Evolutionary conservation across 108 stramenopile species (phyloP), one percentile per base, ranked within the genome.

Genomic region (Fistulifera pelliculosa): DNA sequence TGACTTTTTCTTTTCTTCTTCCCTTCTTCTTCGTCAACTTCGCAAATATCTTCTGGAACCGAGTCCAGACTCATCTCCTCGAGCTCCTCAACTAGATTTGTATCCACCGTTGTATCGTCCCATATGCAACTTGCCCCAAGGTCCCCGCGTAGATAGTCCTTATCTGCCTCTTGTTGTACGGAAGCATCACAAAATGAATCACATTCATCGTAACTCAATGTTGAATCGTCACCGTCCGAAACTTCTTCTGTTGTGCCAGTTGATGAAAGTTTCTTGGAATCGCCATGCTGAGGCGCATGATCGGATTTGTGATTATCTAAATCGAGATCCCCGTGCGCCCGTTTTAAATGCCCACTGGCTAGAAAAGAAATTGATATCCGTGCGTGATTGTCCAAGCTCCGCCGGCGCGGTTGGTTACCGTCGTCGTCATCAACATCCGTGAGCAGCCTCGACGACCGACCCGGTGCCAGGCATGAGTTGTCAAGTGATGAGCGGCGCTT

Each of bases 161-260:
- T 16, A 35, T 60, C 28, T 18, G 58, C 58, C 28, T 27, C 24
- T 48, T 49, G 24, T 38, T 49, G 27, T 10, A 16, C 58, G 17
- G 58, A 49, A n/a, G 58, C 58, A 16, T 60, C 58, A 28, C 58
- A 60, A 38, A 60, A 60, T 10, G 47, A 49, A 25, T 57, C 56
- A 11, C 21, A 19, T 2, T 40, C 38, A 18, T 42, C 56, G 23
- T 28, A 40, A 54, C 38, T 39, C 2, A 13, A 10, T 21, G 26
- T n/a, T 12, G 41, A 42, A n/a, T 26, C 39, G 18, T 55, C 42
- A 1, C 42, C 25, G n/a, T 22, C 17, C 15, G 41, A 42, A 21
- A 25, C 42, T 1, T 44, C 42, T 13, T 57, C 56, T 44, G 18
- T 26, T 22, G 41, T 28, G 15, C 26, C 50, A 51, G 50, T 35